Evolutionary conservation across 2,329 filamentous ascomycete species (phyloP).

Genomic region (Chaetomiaceae sp.): DNA sequence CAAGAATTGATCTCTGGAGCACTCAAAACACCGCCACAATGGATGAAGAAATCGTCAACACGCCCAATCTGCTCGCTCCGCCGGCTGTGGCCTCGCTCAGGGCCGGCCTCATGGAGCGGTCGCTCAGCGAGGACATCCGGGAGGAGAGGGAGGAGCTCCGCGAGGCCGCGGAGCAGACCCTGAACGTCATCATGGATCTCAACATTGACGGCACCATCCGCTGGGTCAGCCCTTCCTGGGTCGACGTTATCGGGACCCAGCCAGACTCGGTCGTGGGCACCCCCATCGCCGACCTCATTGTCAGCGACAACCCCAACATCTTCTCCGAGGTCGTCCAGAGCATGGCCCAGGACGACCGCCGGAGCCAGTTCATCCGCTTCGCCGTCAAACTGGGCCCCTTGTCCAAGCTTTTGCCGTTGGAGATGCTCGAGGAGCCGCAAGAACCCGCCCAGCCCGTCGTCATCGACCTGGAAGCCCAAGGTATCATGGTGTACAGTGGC

Average conservation of each 20-base stretch:
- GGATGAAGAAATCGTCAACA: slow-evolving; percentile 33
- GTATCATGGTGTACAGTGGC: slow-evolving; percentile 96
- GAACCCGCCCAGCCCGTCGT: slow-evolving; percentile 44
- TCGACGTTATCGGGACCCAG: slow-evolving; percentile 80
- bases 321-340: slow-evolving; percentile 82
- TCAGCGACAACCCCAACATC: slow-evolving; percentile 69
- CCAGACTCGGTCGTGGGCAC: slow-evolving; percentile 69
- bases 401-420: slow-evolving; percentile 57
- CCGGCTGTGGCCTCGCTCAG: slow-evolving; percentile 51
- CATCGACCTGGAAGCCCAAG: slow-evolving; percentile 87
- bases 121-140: slow-evolving; percentile 83
- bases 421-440: slow-evolving; percentile 37
- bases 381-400: slow-evolving; percentile 64
- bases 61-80: slow-evolving; percentile 44
- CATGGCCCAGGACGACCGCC: slow-evolving; percentile 89
- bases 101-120: slow-evolving; percentile 55
- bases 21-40: slow-evolving; percentile 37
- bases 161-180: slow-evolving; percentile 90
- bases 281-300: slow-evolving; percentile 73
- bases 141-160: slow-evolving; percentile 91
- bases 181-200: slow-evolving; percentile 94
- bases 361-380: slow-evolving; percentile 86
- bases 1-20: slow-evolving; percentile 28
- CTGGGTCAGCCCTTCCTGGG: slow-evolving; percentile 97
- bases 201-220: slow-evolving; percentile 85